Percentiles rank a stretch among this genome's conserved stretches.
These are phyloP conservation scores for Gamarada debralockiae DNA, from an alignment of 495 filamentous ascomycete genomes.

Conservation along the genomic window DNA sequence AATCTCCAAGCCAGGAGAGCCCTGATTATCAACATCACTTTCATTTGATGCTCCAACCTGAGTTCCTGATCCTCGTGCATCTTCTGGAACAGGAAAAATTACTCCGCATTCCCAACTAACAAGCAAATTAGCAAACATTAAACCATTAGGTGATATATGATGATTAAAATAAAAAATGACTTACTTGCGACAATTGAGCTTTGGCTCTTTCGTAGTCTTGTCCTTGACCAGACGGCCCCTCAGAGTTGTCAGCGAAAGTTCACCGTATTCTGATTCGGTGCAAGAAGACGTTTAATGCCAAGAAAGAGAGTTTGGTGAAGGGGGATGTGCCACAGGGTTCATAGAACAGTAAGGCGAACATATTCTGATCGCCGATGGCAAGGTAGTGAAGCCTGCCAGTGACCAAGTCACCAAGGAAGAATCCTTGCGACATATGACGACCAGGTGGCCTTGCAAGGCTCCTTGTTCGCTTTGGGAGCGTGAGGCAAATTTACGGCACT, in stretches of 20 bases:
- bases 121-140: not conserved
- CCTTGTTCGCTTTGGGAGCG: too few species aligned
- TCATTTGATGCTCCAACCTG: not conserved
- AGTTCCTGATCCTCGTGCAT: not conserved
- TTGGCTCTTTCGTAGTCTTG: slow-evolving; percentile 54
- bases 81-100: slow-evolving; percentile 49
- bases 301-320: too few species aligned
- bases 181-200: slow-evolving; percentile 74
- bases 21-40: slow-evolving; percentile 9
- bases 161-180: not conserved
- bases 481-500: too few species aligned
- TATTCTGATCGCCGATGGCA: not conserved
- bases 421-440: too few species aligned
- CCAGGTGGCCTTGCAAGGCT: too few species aligned
- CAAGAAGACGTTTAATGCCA: not conserved
- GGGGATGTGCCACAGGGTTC: too few species aligned
- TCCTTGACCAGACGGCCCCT: slow-evolving; percentile 75
- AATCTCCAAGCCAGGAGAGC: slow-evolving; percentile 34
- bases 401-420: too few species aligned
- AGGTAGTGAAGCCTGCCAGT: not conserved
- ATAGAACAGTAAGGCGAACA: too few species aligned
- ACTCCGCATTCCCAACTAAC: slow-evolving; percentile 87
- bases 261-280: not conserved
- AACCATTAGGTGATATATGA: too few species aligned
- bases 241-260: not conserved